Evolutionary conservation across 768 basidiomycete genomes (phyloP).

Genomic region (Trametes cinnabarina): DNA sequence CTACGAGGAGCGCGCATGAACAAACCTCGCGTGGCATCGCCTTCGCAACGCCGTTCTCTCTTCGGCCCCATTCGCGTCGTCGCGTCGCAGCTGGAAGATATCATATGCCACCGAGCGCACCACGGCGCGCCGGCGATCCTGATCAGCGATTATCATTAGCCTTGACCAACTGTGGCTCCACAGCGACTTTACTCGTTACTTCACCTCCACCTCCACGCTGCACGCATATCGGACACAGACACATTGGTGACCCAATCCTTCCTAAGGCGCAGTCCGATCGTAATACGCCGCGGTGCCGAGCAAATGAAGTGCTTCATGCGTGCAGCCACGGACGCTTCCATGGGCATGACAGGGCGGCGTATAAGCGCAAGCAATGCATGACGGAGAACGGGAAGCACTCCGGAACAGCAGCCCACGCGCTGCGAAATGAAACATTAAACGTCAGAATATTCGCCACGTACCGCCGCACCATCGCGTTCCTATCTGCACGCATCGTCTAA

Average conservation of each 20-base stretch:
- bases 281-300: conserved; percentile 1
- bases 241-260: neutral
- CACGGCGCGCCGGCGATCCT: neutral
- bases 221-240: no score
- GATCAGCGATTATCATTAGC: conserved; percentile 6
- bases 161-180: no score
- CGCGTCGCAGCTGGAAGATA: neutral
- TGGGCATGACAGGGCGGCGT: neutral
- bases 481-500: neutral
- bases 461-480: neutral
- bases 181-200: no score
- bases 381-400: neutral
- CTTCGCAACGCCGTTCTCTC: neutral
- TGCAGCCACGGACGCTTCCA: neutral
- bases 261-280: neutral
- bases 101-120: neutral
- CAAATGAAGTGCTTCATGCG: neutral
- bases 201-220: neutral
- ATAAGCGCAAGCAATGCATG: neutral
- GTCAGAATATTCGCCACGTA: neutral
- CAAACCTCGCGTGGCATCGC: neutral
- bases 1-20: neutral
- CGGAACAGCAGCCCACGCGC: neutral
- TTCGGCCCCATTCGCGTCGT: neutral
- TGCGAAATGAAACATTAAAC: conserved; percentile 11